Evolutionary conservation across 2,329 filamentous ascomycete species (phyloP), one percentile per base, ranked within the genome.

Genomic region (Cadophora sp.): DNA sequence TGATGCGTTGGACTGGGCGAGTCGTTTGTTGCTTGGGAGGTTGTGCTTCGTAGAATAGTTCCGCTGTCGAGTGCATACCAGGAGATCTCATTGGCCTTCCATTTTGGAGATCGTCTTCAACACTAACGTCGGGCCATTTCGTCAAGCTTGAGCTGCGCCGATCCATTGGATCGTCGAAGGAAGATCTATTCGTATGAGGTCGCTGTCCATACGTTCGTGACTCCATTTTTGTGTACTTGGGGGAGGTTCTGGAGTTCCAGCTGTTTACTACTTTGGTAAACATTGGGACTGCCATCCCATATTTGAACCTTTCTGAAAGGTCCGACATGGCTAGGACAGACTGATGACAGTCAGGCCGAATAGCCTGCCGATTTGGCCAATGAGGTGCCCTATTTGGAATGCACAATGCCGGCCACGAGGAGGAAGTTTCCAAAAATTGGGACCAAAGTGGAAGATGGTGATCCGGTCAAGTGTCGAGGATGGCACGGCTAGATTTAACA

Each of bases 51-150:
- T 64, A 71, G 27, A 71, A 65, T 14, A 61, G 19, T 40, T 64
- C 53, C 8, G 56, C 62, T 56, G 66, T 46, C 22, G 62, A 64
- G 22, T 48, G 29, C 22, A 46, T 40, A 12, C 56, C 56, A 4
- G 62, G 31, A 24, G 68, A 66, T 29, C 29, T 59, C 8, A 56
- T 58, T 16, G 48, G 48, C 14, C 46, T 50, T 26, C 51, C 62
- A 51, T 69, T 31, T 24, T 56, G 62, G 9, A 60, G 66, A n/a
- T 46, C 51, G 3, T 68, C 56, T 46, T 70, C 69, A 58, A 70
- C 53, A 26, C 55, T 65, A 22, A 70, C 64, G 50, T 69, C 67
- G 12, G 72, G 69, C 69, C 68, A 69, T 62, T 65, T 53, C 14
- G 66, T 62, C 31, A 69, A 67, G 34, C 59, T 62, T 22, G 40